Base-by-base conservation (phyloP, 2,329 filamentous ascomycete species). In the Pseudogymnoascus sp. region DNA sequence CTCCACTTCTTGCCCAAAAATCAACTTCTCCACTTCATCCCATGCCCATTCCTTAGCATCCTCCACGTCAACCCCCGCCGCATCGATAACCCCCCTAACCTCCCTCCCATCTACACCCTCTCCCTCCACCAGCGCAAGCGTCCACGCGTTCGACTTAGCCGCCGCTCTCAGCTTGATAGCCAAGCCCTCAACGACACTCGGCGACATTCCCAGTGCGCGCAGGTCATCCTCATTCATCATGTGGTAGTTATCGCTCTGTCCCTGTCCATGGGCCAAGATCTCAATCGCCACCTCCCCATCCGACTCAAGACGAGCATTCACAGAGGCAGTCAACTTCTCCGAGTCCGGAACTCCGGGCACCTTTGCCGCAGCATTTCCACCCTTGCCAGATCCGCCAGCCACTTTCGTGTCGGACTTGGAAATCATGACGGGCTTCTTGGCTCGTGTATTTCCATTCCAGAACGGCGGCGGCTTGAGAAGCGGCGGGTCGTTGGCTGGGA, bases 61-160 rank as follows among this genome's bases (percentile, higher is more conserved):
- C 2, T 75, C 72, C 8, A 79, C 77, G 0, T 82, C 78, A 1
- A 82, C 80, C 2, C 79, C 79, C 11, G 82, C 80, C 1, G 76
- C 75, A 28, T 87, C 85, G 14, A 93, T 81, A 41, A 89, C 83
- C 0, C 87, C 89, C 47, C 87, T 77, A 39, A 93, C 82, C 70
- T 91, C 87, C 64, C 83, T 76, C 20, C 81, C 79, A 4, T 72
- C 70, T 8, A 50, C 25, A 4, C 79, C 75, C 1, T 86, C 82
- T 9, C 84, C 79, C 68, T 94, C 88, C 1, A 94, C 83, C 12
- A 94, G 79, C 72, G 94, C 89, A 62, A 96, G 76, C 68, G 86
- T 88, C 91, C 91, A 96, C 14, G 85, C 84, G 65, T 85, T 82
- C 6, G 87, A 84, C 2, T 85, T 82, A 0, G 90, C 89, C 39